Evolutionary conservation across 148 eudicot genomes (phyloP).

Genomic region (Rhododendron ferrugineum): DNA sequence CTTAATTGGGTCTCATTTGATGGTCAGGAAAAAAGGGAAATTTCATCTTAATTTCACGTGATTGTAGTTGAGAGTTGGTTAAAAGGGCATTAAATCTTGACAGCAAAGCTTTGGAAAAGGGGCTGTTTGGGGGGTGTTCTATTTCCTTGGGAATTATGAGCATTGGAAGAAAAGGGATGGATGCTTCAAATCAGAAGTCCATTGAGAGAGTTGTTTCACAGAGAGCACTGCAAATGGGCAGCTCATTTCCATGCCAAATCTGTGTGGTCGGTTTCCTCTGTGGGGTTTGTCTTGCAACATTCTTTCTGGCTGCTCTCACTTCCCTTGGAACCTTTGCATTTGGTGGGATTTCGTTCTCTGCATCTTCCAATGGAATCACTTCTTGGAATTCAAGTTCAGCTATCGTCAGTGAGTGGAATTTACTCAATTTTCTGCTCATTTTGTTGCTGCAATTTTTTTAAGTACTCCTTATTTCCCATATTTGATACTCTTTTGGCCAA

Average conservation of each 20-base stretch:
- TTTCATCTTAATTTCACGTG: background rate
- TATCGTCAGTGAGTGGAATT: conserved; percentile 37
- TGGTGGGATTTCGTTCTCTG: conserved; percentile 36
- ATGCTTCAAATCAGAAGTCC: conserved; percentile 42
- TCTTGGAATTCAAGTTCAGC: conserved; percentile 43
- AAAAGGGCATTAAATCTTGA: background rate
- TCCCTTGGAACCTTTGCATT: conserved; percentile 51
- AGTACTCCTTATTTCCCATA: background rate
- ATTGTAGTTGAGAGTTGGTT: conserved; percentile 6
- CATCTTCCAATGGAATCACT: conserved; percentile 35
- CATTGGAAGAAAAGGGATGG: conserved; percentile 34
- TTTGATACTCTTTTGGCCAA: background rate
- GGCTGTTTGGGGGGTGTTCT: background rate
- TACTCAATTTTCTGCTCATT: background rate
- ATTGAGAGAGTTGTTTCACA: conserved; percentile 78
- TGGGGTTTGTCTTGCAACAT: conserved; percentile 79
- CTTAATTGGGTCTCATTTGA: background rate
- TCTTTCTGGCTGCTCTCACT: conserved; percentile 75
- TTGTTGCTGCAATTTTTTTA: too few species aligned
- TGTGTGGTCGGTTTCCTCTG: conserved; percentile 84
- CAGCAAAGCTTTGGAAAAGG: background rate
- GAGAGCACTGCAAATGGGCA: conserved; percentile 71
- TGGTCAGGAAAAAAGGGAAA: background rate
- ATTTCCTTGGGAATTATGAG: background rate
- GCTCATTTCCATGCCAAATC: conserved; percentile 80